A percentile compares a stretch with the other conserved stretches of the same genome.
Evolutionary conservation across 148 eudicot genomes (phyloP).

Genomic region (Rhododendron mucronatum): DNA sequence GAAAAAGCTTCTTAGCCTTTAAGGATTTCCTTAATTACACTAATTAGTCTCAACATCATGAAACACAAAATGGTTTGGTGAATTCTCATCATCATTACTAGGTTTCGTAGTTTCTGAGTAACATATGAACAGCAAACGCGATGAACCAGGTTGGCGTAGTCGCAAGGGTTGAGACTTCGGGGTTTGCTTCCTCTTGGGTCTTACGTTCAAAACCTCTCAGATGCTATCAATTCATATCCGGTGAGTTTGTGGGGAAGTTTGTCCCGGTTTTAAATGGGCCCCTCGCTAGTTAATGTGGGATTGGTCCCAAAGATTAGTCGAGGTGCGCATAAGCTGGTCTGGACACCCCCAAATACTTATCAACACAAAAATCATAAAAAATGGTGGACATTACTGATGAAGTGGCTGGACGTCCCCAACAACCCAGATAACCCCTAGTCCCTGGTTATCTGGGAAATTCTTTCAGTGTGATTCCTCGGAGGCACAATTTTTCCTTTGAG

Average conservation of each 20-base stretch:
- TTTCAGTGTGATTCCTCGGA: background rate
- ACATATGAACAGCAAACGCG: background rate
- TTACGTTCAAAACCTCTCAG: background rate
- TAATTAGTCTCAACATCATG: background rate
- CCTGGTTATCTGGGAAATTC: background rate
- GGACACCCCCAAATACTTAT: too few relatives aligned
- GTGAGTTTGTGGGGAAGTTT: background rate
- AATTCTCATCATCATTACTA: background rate
- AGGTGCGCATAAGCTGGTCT: background rate
- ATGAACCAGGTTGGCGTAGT: background rate
- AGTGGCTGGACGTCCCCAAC: background rate
- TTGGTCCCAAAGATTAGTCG: background rate
- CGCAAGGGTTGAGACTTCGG: background rate
- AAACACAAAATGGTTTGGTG: background rate
- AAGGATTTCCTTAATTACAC: background rate
- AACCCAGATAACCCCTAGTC: background rate
- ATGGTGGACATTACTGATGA: background rate
- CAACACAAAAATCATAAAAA: background rate
- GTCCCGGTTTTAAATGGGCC: background rate
- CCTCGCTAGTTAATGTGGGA: background rate
- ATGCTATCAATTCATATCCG: background rate
- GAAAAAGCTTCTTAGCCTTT: background rate
- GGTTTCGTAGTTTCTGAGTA: background rate
- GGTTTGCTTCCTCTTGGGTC: background rate
- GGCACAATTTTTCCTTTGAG: background rate